Conservation (phyloP, 2,329 filamentous ascomycete species). For the Aspergillus glaucus region DNA sequence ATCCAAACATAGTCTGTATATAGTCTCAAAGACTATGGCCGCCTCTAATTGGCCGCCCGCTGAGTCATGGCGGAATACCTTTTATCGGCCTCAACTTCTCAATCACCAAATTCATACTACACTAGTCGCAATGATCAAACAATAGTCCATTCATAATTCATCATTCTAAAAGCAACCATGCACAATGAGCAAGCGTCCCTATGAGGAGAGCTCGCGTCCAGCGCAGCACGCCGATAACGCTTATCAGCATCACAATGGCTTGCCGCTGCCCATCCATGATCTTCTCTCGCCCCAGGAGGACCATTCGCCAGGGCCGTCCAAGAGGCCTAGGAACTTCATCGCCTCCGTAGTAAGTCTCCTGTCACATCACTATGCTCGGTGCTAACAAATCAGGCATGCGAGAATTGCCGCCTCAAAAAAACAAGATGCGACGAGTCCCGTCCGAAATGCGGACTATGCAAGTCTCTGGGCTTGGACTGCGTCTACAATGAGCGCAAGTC, state of each 20-base stretch:
- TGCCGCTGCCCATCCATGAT: conserved; percentile 25
- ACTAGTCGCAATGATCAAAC: neutral
- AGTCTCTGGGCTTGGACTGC: conserved; percentile 44
- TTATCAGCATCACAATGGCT: conserved; percentile 15
- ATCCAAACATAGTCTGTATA: neutral
- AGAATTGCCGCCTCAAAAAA: conserved; percentile 49
- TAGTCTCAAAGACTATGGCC: neutral
- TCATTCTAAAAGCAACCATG: conserved; percentile 15
- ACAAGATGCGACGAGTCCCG: conserved; percentile 51
- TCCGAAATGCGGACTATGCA: conserved; percentile 48
- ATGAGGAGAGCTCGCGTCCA: conserved; percentile 23
- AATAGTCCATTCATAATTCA: neutral
- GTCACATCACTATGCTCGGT: neutral
- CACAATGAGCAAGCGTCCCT: conserved; percentile 34
- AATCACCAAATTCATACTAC: neutral
- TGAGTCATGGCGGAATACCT: neutral
- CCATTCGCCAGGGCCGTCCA: conserved; percentile 18
- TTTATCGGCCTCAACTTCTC: neutral
- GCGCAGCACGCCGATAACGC: conserved; percentile 18
- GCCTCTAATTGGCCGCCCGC: neutral
- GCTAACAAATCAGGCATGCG: conserved; percentile 41
- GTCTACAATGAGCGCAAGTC: conserved; percentile 49
- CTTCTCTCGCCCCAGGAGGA: conserved; percentile 30
- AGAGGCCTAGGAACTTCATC: conserved; percentile 35
- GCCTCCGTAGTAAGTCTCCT: conserved; percentile 28